A percentile compares a stretch with the other conserved stretches of the same genome.
These are phyloP conservation scores for Alternaria alternata DNA, from an alignment of 2,329 filamentous ascomycete genomes.

Conservation along the genomic window DNA sequence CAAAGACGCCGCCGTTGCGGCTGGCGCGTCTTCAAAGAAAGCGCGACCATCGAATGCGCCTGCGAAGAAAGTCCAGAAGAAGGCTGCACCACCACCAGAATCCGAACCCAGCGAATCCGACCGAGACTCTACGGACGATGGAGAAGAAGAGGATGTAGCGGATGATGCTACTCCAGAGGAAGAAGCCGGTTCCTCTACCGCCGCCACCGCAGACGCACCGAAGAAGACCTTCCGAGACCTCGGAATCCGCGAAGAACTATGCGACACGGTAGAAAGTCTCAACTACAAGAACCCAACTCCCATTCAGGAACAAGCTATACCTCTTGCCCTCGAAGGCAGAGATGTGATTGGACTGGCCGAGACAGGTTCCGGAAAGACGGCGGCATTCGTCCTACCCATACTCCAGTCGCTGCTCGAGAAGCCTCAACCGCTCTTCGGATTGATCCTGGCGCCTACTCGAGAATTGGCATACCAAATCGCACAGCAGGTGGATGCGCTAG, in stretches of 20 bases:
- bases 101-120: constrained; percentile 38
- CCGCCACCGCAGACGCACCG: constrained; percentile 37
- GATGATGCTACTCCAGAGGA: not conserved
- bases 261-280: constrained; percentile 83
- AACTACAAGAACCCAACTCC: constrained; percentile 87
- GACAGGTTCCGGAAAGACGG: constrained; percentile 95
- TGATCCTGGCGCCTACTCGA: constrained; percentile 90
- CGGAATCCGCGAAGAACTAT: constrained; percentile 84
- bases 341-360: constrained; percentile 95
- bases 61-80: constrained; percentile 21
- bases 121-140: constrained; percentile 9
- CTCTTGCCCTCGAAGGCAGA: constrained; percentile 77
- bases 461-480: constrained; percentile 93
- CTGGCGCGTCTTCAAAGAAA: constrained; percentile 22
- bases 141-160: constrained; percentile 9
- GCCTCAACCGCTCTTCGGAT: constrained; percentile 84
- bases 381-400: constrained; percentile 91
- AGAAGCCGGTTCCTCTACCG: constrained; percentile 3
- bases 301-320: constrained; percentile 87
- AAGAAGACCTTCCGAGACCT: constrained; percentile 74
- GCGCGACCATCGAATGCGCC: constrained; percentile 27
- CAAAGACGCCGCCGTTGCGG: constrained; percentile 9
- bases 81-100: constrained; percentile 27
- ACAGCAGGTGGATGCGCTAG: constrained; percentile 85
- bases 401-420: constrained; percentile 88